Percentiles rank a stretch among this genome's conserved stretches.
These are phyloP conservation scores for Magnolia sinica DNA, from an alignment of 164 flowering plant genomes.

Conservation along the genomic window DNA sequence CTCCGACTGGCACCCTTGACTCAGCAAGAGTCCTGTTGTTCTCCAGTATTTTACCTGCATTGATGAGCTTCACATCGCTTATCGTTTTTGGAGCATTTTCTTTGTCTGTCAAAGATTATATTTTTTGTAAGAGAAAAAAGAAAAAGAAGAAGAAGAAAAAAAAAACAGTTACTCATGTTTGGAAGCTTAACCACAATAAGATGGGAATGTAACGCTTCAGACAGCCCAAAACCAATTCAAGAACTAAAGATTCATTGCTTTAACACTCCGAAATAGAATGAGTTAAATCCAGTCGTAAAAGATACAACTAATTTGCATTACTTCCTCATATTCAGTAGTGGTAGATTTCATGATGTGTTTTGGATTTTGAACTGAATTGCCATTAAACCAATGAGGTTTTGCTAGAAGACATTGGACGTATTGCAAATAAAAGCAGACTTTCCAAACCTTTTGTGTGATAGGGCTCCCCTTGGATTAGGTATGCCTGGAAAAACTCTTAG, in stretches of 20 bases:
- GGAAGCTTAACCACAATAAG: neutral
- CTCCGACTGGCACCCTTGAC: slow-evolving; percentile 48
- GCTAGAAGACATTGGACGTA: neutral
- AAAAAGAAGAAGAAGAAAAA: too few relatives aligned
- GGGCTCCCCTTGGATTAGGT: too few relatives aligned
- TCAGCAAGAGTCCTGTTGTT: slow-evolving; percentile 57
- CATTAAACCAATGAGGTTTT: neutral
- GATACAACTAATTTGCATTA: neutral
- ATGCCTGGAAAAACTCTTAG: too few relatives aligned
- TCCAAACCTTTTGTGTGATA: too few relatives aligned
- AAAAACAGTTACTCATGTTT: neutral
- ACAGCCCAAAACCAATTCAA: neutral
- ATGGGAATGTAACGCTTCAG: neutral
- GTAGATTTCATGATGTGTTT: neutral
- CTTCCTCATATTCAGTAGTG: neutral
- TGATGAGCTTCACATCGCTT: slow-evolving; percentile 58
- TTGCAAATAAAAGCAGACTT: too few relatives aligned
- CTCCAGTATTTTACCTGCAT: slow-evolving; percentile 68
- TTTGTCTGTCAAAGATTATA: slow-evolving; percentile 34
- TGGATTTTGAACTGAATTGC: neutral
- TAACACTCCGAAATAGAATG: neutral
- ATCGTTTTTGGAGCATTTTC: slow-evolving; percentile 51
- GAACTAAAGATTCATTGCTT: neutral
- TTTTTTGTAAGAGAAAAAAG: neutral
- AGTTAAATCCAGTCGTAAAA: neutral